A percentile compares a stretch with the other conserved stretches of the same genome.
Conservation (phyloP, 352 stramenopile genomes). For the Phytophthora nicotianae region DNA sequence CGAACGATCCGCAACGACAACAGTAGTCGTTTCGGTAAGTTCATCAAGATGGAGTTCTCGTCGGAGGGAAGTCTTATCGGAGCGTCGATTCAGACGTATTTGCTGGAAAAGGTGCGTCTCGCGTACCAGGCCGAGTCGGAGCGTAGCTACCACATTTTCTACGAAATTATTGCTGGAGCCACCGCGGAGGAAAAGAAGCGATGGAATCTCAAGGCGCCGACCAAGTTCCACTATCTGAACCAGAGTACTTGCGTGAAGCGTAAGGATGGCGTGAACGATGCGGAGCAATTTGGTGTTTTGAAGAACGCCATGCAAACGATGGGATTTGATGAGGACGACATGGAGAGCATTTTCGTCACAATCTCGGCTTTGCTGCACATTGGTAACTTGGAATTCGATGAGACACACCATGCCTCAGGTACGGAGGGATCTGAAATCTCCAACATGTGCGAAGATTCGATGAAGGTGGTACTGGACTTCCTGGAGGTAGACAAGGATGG, state of each 20-base stretch:
- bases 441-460: conserved; percentile 53
- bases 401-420: conserved; percentile 56
- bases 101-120: conserved; percentile 96
- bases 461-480: conserved; percentile 85
- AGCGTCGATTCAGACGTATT: conserved; percentile 95
- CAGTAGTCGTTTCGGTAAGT: conserved; percentile 96
- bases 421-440: conserved; percentile 77
- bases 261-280: conserved; percentile 90
- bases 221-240: conserved; percentile 91
- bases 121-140: conserved; percentile 93
- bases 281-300: conserved; percentile 82
- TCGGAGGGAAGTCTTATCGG: conserved; percentile 78
- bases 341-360: conserved; percentile 92
- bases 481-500: conserved; percentile 87
- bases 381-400: conserved; percentile 94
- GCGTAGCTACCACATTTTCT: conserved; percentile 98
- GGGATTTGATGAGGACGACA: conserved; percentile 88
- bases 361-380: conserved; percentile 93
- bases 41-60: conserved; percentile 97
- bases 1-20: conserved; percentile 98
- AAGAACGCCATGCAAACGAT: conserved; percentile 87
- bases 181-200: conserved; percentile 63
- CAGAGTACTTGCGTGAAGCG: conserved; percentile 87
- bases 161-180: conserved; percentile 90
- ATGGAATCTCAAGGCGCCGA: conserved; percentile 58